Percentiles rank a stretch among this genome's conserved stretches.
phyloP scores from a whole-genome alignment of 2,329 filamentous ascomycete species.

The Colletotrichum abscissum region DNA sequence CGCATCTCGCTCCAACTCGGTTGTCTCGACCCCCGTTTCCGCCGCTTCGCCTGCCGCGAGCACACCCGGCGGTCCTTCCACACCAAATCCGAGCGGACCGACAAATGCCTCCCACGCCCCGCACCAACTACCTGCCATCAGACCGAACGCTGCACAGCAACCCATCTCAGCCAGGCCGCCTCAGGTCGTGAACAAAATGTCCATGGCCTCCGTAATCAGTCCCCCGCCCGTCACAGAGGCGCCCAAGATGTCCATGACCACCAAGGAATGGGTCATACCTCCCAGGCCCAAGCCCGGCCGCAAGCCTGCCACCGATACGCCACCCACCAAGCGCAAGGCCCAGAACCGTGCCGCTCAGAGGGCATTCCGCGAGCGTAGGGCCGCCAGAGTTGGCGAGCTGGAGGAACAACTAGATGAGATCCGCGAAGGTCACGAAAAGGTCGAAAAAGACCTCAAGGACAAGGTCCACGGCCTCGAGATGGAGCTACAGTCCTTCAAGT shows the following conservation, averaged over 20 bases:
- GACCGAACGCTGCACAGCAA: constrained; percentile 40
- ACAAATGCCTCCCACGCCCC: constrained; percentile 35
- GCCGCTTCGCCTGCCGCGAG: constrained; percentile 24
- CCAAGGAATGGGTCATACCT: constrained; percentile 87
- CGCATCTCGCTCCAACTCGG: constrained; percentile 28
- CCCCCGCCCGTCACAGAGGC: constrained; percentile 51
- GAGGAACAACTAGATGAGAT: constrained; percentile 75
- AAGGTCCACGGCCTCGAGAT: constrained; percentile 69
- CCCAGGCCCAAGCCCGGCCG: constrained; percentile 89
- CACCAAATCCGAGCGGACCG: constrained; percentile 24
- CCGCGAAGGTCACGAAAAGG: constrained; percentile 66
- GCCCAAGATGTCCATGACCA: constrained; percentile 73
- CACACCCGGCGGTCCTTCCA: constrained; percentile 22
- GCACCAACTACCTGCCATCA: constrained; percentile 33
- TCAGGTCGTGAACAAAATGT: constrained; percentile 53
- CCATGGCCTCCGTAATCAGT: constrained; percentile 60
- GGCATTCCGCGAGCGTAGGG: constrained; percentile 88
- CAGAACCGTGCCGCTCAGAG: constrained; percentile 94
- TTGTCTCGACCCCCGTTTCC: constrained; percentile 28
- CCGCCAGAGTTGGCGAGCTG: constrained; percentile 83
- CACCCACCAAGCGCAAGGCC: constrained; percentile 91
- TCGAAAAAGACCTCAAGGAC: constrained; percentile 67
- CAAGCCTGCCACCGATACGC: constrained; percentile 93
- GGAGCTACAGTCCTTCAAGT: constrained; percentile 74
- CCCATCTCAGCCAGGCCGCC: constrained; percentile 42